phyloP scores from a whole-genome alignment of 345 rosid genomes.

The Hirschfeldia incana region DNA sequence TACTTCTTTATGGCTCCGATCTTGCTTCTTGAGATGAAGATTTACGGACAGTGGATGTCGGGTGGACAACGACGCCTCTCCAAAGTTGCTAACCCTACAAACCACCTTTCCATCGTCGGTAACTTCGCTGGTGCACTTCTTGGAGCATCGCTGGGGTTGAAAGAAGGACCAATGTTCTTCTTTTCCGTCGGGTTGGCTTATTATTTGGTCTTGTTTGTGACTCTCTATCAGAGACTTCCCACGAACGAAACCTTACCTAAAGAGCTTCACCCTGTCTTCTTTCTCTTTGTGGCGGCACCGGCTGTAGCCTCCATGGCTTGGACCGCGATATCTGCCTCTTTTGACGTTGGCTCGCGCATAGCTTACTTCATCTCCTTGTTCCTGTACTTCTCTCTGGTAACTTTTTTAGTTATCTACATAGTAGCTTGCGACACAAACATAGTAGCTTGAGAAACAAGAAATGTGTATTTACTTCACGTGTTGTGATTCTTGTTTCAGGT shows the following conservation, averaged over 20 bases:
- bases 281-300: conserved; percentile 88
- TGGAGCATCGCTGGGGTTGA: conserved; percentile 88
- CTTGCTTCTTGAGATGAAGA: conserved; percentile 71
- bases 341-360: conserved; percentile 66
- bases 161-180: conserved; percentile 93
- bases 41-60: conserved; percentile 98
- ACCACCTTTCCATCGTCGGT: conserved; percentile 80
- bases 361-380: conserved; percentile 89
- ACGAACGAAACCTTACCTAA: conserved; percentile 84
- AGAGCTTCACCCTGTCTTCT: conserved; percentile 97
- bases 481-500: conserved; percentile 51
- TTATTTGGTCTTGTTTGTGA: conserved; percentile 79
- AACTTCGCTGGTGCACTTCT: conserved; percentile 88
- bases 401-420: not conserved
- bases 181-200: conserved; percentile 86
- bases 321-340: conserved; percentile 72
- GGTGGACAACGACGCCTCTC: conserved; percentile 91
- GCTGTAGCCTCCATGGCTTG: conserved; percentile 93
- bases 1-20: conserved; percentile 79
- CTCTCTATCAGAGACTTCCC: conserved; percentile 91
- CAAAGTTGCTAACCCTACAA: conserved; percentile 89
- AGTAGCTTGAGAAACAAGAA: conserved; percentile 20
- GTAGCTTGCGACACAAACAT: not conserved
- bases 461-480: not conserved
- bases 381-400: conserved; percentile 80